Evolutionary conservation across 2,329 filamentous ascomycete genomes (phyloP).

Genomic region (Sporothrix pallida): DNA sequence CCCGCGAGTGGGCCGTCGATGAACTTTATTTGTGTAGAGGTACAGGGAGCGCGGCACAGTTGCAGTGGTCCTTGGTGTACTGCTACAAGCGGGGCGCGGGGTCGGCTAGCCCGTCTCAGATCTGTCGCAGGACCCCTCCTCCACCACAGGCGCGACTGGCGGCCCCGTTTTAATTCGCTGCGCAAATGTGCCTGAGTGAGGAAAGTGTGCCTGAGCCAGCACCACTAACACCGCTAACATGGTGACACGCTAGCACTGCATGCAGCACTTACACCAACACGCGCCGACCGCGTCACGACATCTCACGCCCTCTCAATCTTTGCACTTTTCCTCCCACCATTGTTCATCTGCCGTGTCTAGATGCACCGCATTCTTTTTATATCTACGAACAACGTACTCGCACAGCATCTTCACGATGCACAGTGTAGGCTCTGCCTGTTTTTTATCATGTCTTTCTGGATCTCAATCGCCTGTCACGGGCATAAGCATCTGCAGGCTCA

Average conservation of each 20-base stretch:
- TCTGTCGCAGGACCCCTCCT: slow-evolving; percentile 48
- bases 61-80: background rate
- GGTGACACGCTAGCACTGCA: background rate
- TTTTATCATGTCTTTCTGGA: background rate
- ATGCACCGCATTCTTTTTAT: slow-evolving; percentile 15
- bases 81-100: slow-evolving; percentile 28
- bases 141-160: slow-evolving; percentile 15
- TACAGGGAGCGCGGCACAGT: background rate
- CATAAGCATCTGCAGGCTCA: background rate
- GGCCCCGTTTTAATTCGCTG: slow-evolving; percentile 23
- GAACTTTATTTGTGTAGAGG: slow-evolving; percentile 25
- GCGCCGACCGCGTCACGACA: slow-evolving; percentile 9
- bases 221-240: background rate
- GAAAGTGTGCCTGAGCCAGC: background rate
- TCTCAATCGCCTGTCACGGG: background rate
- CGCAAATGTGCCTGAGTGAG: background rate
- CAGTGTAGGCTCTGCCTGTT: background rate
- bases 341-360: background rate
- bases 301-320: too few species aligned
- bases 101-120: slow-evolving; percentile 33
- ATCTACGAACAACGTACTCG: background rate
- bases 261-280: background rate
- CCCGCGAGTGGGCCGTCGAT: slow-evolving; percentile 27
- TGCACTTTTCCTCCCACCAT: background rate
- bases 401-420: background rate